Evolutionary conservation across 352 stramenopile genomes (phyloP).

Genomic region (Phytopythium kandeliae): DNA sequence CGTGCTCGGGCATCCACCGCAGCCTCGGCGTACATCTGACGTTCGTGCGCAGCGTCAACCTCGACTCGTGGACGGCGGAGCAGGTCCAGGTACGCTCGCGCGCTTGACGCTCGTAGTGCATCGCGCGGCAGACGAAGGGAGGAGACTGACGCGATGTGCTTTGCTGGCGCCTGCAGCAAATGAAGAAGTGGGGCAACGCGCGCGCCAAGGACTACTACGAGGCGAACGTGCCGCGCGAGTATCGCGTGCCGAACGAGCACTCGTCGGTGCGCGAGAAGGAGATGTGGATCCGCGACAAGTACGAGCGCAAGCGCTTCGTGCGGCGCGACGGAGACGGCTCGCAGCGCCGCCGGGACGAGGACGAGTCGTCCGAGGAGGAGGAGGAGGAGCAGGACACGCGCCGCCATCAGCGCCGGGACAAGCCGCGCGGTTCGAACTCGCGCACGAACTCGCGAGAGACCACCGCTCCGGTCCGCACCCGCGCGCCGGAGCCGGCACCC

Average conservation of each 20-base stretch:
- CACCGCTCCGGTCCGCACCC: constrained; percentile 20
- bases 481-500: constrained; percentile 24
- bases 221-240: constrained; percentile 70
- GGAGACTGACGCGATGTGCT: not conserved
- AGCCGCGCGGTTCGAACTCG: constrained; percentile 14
- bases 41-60: constrained; percentile 90
- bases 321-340: constrained; percentile 17
- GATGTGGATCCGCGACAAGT: constrained; percentile 90
- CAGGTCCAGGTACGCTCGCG: constrained; percentile 60
- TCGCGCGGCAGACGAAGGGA: not conserved
- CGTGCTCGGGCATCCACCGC: constrained; percentile 92
- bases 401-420: constrained; percentile 13
- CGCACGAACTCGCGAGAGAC: constrained; percentile 27
- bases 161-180: constrained; percentile 42
- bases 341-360: constrained; percentile 31
- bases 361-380: constrained; percentile 36
- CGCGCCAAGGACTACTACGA: constrained; percentile 90
- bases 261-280: constrained; percentile 83
- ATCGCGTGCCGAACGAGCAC: constrained; percentile 74
- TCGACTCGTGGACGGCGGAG: constrained; percentile 92
- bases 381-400: constrained; percentile 22
- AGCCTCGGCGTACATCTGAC: constrained; percentile 91
- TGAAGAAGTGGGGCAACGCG: constrained; percentile 90
- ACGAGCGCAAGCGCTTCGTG: constrained; percentile 82
- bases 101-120: not conserved